Evolutionary conservation across 2,329 filamentous ascomycete species (phyloP).

Genomic region (Akanthomyces uredinophilus): DNA sequence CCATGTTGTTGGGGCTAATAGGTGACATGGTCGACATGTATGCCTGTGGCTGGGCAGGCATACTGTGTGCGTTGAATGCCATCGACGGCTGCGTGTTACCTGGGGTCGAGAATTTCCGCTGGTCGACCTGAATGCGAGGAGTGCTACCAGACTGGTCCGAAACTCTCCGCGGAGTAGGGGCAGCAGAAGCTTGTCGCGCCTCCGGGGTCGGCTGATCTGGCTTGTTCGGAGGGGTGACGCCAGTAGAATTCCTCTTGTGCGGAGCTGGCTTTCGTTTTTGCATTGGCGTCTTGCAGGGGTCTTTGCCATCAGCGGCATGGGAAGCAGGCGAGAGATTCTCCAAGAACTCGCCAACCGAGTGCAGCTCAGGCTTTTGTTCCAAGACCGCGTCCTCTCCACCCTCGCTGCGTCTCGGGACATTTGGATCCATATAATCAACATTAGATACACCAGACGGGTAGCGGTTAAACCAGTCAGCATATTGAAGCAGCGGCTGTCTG

Average conservation of each 20-base stretch:
- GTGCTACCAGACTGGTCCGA: slow-evolving; percentile 9
- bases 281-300: slow-evolving; percentile 24
- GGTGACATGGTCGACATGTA: slow-evolving; percentile 46
- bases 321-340: slow-evolving; percentile 65
- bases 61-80: slow-evolving; percentile 37
- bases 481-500: slow-evolving; percentile 73
- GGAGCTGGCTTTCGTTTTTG: slow-evolving; percentile 27
- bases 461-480: slow-evolving; percentile 94
- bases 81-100: slow-evolving; percentile 5
- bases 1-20: slow-evolving; percentile 45
- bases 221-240: slow-evolving; percentile 16
- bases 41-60: slow-evolving; percentile 35
- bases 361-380: slow-evolving; percentile 82
- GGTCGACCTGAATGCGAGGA: slow-evolving; percentile 29
- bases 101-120: slow-evolving; percentile 39
- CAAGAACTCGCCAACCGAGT: slow-evolving; percentile 93
- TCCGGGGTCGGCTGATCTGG: slow-evolving; percentile 19
- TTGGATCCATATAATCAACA: slow-evolving; percentile 75
- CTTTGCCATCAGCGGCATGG: slow-evolving; percentile 41
- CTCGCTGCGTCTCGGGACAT: slow-evolving; percentile 62
- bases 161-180: slow-evolving; percentile 3
- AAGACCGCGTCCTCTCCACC: slow-evolving; percentile 82
- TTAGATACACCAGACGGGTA: slow-evolving; percentile 90
- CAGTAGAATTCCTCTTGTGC: slow-evolving; percentile 31
- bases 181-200: background rate